Evolutionary conservation across 2,329 filamentous ascomycete genomes (phyloP).

Genomic region (Fusarium armeniacum): DNA sequence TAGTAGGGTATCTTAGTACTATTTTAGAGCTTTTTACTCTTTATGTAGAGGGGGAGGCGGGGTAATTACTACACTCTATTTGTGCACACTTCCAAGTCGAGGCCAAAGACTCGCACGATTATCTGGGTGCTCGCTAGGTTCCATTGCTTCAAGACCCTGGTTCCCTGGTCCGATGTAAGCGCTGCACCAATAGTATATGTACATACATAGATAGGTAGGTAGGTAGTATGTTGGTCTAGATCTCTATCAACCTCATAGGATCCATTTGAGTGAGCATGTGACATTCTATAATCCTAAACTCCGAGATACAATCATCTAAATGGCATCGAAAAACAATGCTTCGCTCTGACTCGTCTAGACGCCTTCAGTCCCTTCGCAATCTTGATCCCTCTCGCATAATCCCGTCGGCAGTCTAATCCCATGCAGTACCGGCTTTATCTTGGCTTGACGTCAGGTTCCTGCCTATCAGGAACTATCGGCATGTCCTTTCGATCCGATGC

Average conservation of each 20-base stretch:
- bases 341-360: conserved; percentile 1
- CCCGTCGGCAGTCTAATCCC: conserved; percentile 2
- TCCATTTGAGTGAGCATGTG: conserved; percentile 13
- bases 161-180: conserved; percentile 17
- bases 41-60: conserved; percentile 34
- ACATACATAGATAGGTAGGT: too few relatives aligned
- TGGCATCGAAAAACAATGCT: not conserved
- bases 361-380: conserved; percentile 20
- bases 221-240: not conserved
- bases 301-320: not conserved
- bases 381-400: conserved; percentile 15
- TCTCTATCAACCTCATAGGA: not conserved
- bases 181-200: conserved; percentile 2
- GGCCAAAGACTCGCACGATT: not conserved
- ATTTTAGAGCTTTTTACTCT: conserved; percentile 24
- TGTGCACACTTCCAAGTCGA: not conserved
- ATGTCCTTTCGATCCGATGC: conserved; percentile 31
- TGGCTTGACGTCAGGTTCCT: conserved; percentile 47
- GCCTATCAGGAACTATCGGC: conserved; percentile 47
- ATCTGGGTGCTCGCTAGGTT: not conserved
- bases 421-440: conserved; percentile 15
- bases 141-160: not conserved
- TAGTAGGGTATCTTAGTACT: not conserved
- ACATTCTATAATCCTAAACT: conserved; percentile 2
- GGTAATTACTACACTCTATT: not conserved